Percentiles rank a stretch among this genome's conserved stretches.
Evolutionary conservation across 495 filamentous ascomycete species (phyloP).

Genomic region (Hypoxylon lienhwacheense): DNA sequence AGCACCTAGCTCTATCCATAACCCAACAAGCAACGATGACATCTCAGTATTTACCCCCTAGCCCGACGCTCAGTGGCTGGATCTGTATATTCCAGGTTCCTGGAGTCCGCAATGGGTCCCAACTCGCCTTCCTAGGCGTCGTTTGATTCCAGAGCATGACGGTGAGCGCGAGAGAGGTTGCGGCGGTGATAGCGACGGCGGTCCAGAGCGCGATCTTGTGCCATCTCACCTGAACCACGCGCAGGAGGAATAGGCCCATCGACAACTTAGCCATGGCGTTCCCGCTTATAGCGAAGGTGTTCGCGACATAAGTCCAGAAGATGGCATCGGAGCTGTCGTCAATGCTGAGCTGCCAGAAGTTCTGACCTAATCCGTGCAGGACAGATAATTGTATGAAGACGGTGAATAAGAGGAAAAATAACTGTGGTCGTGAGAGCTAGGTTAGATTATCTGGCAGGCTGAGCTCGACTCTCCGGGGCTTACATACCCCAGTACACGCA

Average conservation of each 20-base stretch:
- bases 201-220: conserved; percentile 43
- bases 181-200: conserved; percentile 39
- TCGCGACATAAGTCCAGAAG: conserved; percentile 46
- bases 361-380: conserved; percentile 40
- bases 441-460: neutral
- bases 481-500: conserved; percentile 36
- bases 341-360: conserved; percentile 37
- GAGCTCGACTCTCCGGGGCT: neutral
- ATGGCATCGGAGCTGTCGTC: conserved; percentile 42
- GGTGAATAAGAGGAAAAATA: conserved; percentile 43
- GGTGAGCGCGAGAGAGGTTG: conserved; percentile 37
- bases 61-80: conserved; percentile 43
- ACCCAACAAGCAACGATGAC: neutral
- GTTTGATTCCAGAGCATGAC: conserved; percentile 47
- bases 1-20: neutral
- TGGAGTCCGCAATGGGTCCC: conserved; percentile 43
- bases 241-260: conserved; percentile 47
- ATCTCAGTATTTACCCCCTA: conserved; percentile 35
- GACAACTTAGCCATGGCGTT: conserved; percentile 47
- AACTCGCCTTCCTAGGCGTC: conserved; percentile 40
- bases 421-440: neutral
- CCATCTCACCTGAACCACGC: conserved; percentile 41
- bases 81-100: conserved; percentile 45
- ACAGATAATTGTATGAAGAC: conserved; percentile 43
- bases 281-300: conserved; percentile 45